phyloP scores from a whole-genome alignment of 805 yeast species.

The Sungouiella thailandica region DNA sequence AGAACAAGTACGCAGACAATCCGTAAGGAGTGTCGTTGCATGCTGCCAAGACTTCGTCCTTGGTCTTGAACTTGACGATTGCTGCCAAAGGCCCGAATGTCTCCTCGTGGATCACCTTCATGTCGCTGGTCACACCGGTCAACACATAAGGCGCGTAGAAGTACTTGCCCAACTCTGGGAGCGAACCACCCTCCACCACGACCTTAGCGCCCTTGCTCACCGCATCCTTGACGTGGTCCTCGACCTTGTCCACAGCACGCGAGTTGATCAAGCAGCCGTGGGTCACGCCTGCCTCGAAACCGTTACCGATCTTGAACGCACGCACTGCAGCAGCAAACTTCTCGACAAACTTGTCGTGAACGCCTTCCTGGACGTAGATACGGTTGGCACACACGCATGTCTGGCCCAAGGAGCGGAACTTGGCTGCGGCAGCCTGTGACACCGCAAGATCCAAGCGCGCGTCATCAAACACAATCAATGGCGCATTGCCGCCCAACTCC shows the following conservation, averaged over 20 bases:
- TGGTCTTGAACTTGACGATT: slow-evolving; percentile 47
- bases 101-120: slow-evolving; percentile 51
- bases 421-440: slow-evolving; percentile 38
- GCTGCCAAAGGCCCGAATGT: slow-evolving; percentile 67
- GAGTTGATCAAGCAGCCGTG: slow-evolving; percentile 56
- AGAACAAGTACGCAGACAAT: slow-evolving; percentile 55
- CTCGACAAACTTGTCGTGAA: slow-evolving; percentile 59
- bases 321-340: slow-evolving; percentile 44
- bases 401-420: slow-evolving; percentile 75
- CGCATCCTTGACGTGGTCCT: slow-evolving; percentile 52
- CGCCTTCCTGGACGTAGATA: slow-evolving; percentile 55
- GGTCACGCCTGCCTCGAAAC: slow-evolving; percentile 45
- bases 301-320: slow-evolving; percentile 46
- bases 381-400: slow-evolving; percentile 81
- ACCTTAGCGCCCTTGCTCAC: slow-evolving; percentile 49
- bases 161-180: slow-evolving; percentile 44
- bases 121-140: slow-evolving; percentile 45
- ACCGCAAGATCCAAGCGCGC: slow-evolving; percentile 16
- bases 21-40: slow-evolving; percentile 57
- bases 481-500: slow-evolving; percentile 19
- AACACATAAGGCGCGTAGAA: slow-evolving; percentile 55
- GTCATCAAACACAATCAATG: slow-evolving; percentile 18
- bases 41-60: slow-evolving; percentile 47
- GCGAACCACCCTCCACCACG: slow-evolving; percentile 48
- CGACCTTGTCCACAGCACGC: slow-evolving; percentile 48